Conservation (phyloP, 164 flowering plant species). For the Berberis vulgaris region DNA sequence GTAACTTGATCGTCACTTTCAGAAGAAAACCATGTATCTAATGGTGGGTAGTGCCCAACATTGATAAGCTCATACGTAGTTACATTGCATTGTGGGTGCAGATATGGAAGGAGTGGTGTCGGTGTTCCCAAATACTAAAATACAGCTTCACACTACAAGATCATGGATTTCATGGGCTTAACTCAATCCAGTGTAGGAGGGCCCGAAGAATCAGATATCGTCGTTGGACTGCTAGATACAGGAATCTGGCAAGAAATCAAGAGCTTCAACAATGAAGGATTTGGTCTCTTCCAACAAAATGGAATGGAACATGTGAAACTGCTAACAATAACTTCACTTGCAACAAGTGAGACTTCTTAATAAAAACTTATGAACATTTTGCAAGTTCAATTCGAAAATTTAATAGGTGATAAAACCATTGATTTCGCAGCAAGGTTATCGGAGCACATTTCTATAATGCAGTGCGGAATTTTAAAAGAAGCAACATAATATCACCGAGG, state of each 20-base stretch:
- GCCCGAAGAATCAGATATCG: constrained; percentile 7
- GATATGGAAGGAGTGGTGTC: constrained; percentile 25
- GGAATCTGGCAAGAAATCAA: constrained; percentile 1
- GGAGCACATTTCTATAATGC: background rate
- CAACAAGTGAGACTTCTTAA: background rate
- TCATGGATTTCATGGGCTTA: constrained; percentile 39
- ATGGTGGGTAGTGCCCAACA: too few relatives aligned
- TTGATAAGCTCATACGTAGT: too few relatives aligned
- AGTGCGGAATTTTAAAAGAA: background rate
- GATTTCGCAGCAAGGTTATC: background rate
- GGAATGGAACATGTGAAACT: background rate
- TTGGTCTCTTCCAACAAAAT: constrained; percentile 6
- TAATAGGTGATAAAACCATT: background rate
- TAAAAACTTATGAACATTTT: background rate
- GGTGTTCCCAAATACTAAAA: constrained; percentile 20
- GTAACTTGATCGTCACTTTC: too few relatives aligned
- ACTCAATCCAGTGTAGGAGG: background rate
- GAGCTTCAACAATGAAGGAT: constrained; percentile 2
- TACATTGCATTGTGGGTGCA: background rate
- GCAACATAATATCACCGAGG: background rate
- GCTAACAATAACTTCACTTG: background rate
- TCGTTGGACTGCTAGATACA: constrained; percentile 29
- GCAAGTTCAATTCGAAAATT: background rate
- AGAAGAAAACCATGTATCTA: too few relatives aligned
- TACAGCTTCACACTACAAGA: constrained; percentile 28